Conservation (phyloP, 768 basidiomycete species). For the Chalciporus pseudorubinellus region DNA sequence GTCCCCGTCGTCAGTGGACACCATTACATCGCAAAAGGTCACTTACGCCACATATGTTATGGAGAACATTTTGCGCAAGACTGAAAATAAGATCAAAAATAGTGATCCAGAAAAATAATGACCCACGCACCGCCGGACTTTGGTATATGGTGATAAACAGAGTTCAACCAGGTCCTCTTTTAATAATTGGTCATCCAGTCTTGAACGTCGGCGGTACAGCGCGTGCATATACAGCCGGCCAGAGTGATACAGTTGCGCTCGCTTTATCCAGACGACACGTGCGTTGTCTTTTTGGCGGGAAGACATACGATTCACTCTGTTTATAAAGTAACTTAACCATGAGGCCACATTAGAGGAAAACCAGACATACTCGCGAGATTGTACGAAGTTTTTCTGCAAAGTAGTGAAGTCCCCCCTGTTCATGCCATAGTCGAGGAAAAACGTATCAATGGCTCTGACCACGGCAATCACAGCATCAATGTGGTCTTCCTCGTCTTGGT, state of each 20-base stretch:
- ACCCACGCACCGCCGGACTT: slow-evolving; percentile 61
- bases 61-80: slow-evolving; percentile 65
- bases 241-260: slow-evolving; percentile 76
- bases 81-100: slow-evolving; percentile 34
- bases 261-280: slow-evolving; percentile 69
- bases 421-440: slow-evolving; percentile 69
- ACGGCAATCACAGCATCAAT: slow-evolving; percentile 81
- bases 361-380: slow-evolving; percentile 29
- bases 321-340: neutral
- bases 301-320: slow-evolving; percentile 65
- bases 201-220: slow-evolving; percentile 68
- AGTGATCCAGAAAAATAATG: neutral
- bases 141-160: slow-evolving; percentile 76
- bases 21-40: neutral
- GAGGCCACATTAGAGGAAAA: neutral
- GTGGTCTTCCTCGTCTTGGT: slow-evolving; percentile 71
- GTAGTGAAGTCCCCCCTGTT: slow-evolving; percentile 55
- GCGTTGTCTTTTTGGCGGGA: slow-evolving; percentile 72
- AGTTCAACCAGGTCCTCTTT: slow-evolving; percentile 63
- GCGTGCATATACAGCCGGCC: slow-evolving; percentile 76
- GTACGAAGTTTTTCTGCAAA: slow-evolving; percentile 48
- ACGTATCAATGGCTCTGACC: slow-evolving; percentile 72
- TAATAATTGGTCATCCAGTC: slow-evolving; percentile 69
- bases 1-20: slow-evolving; percentile 12
- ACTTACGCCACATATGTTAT: slow-evolving; percentile 63